Percentiles rank a stretch among this genome's conserved stretches.
Conservation (phyloP, 805 yeast species). For the Suhomyces sp. region DNA sequence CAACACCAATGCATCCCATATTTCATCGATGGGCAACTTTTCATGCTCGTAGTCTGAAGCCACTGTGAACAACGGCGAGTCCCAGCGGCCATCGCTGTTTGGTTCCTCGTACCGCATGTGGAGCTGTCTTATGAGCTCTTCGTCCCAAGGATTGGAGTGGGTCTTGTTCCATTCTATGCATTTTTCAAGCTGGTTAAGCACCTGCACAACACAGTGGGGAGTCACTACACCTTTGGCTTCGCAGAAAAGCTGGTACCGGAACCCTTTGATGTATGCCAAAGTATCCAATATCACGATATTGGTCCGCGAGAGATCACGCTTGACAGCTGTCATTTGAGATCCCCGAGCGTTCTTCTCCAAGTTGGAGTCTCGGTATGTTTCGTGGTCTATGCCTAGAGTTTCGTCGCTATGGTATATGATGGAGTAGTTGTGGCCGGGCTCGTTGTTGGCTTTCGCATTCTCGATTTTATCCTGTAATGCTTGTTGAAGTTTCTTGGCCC, state of each 20-base stretch:
- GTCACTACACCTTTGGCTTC: constrained; percentile 86
- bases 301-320: constrained; percentile 66
- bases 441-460: constrained; percentile 31
- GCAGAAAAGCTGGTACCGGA: constrained; percentile 89
- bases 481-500: constrained; percentile 56
- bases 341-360: constrained; percentile 83
- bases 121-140: constrained; percentile 60
- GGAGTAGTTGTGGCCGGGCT: constrained; percentile 53
- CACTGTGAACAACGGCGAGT: constrained; percentile 80
- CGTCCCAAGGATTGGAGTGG: constrained; percentile 55
- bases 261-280: constrained; percentile 88
- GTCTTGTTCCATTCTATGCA: constrained; percentile 61
- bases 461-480: constrained; percentile 48
- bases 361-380: constrained; percentile 64
- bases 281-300: constrained; percentile 83
- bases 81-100: constrained; percentile 83
- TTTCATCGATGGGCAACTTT: constrained; percentile 58
- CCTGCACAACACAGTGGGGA: constrained; percentile 78
- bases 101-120: constrained; percentile 94
- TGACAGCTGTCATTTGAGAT: constrained; percentile 82
- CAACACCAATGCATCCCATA: constrained; percentile 62
- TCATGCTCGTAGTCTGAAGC: constrained; percentile 49
- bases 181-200: constrained; percentile 61
- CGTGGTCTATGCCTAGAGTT: constrained; percentile 65
- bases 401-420: constrained; percentile 78